Base-by-base conservation (phyloP, 768 basidiomycete genomes). In the Trametes cingulata region DNA sequence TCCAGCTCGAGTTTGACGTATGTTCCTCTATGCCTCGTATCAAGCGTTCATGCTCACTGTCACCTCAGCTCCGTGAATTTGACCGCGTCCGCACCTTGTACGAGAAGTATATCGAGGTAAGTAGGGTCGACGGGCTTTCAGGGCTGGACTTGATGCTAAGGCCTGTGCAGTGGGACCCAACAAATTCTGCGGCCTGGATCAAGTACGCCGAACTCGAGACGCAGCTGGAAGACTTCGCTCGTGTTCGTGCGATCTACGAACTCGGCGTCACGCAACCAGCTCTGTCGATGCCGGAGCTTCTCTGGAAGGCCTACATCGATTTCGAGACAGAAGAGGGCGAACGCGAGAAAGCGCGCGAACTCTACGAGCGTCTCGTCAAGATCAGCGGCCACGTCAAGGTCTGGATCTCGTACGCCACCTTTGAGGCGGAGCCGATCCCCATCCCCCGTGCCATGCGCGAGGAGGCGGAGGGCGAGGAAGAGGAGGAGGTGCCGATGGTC, bases 251-350 rank as follows among this genome's bases (percentile, higher is more conserved):
- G 5, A 94, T 98, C 69, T 98, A 93, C 75, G 95, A 97, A 73
- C 86, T 98, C 20, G 95, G 90, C 6, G 83, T 93, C 22, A 80
- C 87, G 7, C 95, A 97, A 69, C 76, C 84, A 0, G 84, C 89
- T 15, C 79, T 98, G 36, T 93, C 95, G 49, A 96, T 96, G 94
- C 96, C 96, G 2, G 96, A 98, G 72, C 76, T 94, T 6, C 77
- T 95, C 9, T 93, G 91, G 91, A 95, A 96, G 72, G 91, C 93
- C 6, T 98, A 93, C 73, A 92, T 98, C 75, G 96, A 98, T 73
- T 97, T 97, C 67, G 96, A 98, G 75, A 86, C 88, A 57, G 91
- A 92, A 60, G 94, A 97, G 73, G 94, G 94, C 66, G 95, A 98
- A 65, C 85, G 93, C 40, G 91, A 91, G 58, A 82, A 84, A 15